phyloP scores from a whole-genome alignment of 2,329 filamentous ascomycete species.

The Neobulgaria alba region DNA sequence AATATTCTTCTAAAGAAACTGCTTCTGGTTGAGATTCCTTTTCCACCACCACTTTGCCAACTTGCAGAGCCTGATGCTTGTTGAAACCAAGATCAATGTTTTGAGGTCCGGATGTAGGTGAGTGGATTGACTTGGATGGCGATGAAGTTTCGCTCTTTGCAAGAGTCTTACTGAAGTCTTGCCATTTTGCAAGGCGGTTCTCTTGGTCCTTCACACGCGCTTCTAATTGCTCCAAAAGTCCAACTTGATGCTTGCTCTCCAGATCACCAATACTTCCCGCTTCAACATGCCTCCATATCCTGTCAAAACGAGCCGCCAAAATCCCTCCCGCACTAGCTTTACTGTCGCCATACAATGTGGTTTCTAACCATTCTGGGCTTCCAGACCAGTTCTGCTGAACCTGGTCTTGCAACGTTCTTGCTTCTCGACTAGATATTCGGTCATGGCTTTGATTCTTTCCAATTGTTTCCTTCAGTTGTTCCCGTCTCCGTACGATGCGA shows the following conservation, averaged over 20 bases:
- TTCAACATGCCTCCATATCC: conserved; percentile 62
- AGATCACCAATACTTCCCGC: conserved; percentile 48
- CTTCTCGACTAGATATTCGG: conserved; percentile 20
- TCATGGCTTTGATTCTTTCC: conserved; percentile 23
- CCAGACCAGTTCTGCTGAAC: conserved; percentile 72
- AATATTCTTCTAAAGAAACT: conserved; percentile 24
- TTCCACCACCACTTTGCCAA: conserved; percentile 32
- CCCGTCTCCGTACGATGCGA: conserved; percentile 45
- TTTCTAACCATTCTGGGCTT: conserved; percentile 63
- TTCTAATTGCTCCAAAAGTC: conserved; percentile 64
- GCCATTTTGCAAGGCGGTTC: conserved; percentile 64
- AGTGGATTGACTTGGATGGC: conserved; percentile 21
- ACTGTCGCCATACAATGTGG: conserved; percentile 59
- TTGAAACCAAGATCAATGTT: conserved; percentile 45
- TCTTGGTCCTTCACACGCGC: conserved; percentile 57
- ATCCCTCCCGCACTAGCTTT: conserved; percentile 49
- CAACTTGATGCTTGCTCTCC: conserved; percentile 37
- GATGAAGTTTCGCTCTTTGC: conserved; percentile 9
- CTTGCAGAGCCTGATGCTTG: conserved; percentile 40
- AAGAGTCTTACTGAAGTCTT: conserved; percentile 46
- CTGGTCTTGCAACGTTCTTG: conserved; percentile 45
- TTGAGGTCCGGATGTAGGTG: conserved; percentile 2
- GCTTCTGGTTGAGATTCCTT: conserved; percentile 17
- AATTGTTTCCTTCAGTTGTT: conserved; percentile 32
- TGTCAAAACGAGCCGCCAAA: conserved; percentile 58